Conservation (phyloP, 768 basidiomycete genomes). For the Antrodiella citrinella region DNA sequence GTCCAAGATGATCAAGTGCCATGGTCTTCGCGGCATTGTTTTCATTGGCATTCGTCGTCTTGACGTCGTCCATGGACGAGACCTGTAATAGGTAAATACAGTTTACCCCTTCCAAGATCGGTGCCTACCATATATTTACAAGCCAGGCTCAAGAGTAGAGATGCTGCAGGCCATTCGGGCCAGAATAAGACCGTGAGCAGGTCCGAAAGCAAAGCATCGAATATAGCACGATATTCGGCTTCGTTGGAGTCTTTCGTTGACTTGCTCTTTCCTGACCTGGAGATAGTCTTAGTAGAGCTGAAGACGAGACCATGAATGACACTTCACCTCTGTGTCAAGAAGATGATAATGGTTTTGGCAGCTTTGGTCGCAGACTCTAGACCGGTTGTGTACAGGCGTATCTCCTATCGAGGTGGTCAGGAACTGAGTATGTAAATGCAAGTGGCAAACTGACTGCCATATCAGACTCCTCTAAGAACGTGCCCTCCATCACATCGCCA, state of each 20-base stretch:
- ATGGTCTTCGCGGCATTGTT: slow-evolving; percentile 82
- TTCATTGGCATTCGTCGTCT: slow-evolving; percentile 55
- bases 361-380: slow-evolving; percentile 79
- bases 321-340: slow-evolving; percentile 25
- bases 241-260: slow-evolving; percentile 88
- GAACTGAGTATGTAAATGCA: background rate
- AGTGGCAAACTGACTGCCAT: slow-evolving; percentile 36
- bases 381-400: slow-evolving; percentile 60
- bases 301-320: background rate
- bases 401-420: slow-evolving; percentile 38
- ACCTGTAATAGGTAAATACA: slow-evolving; percentile 49
- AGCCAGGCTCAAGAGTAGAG: slow-evolving; percentile 69
- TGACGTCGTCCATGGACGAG: slow-evolving; percentile 74
- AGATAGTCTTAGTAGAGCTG: background rate
- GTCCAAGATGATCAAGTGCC: slow-evolving; percentile 88
- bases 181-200: slow-evolving; percentile 82
- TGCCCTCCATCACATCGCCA: slow-evolving; percentile 39
- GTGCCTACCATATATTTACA: slow-evolving; percentile 75
- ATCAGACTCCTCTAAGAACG: slow-evolving; percentile 63
- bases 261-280: slow-evolving; percentile 79
- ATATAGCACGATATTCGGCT: slow-evolving; percentile 86
- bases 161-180: slow-evolving; percentile 97
- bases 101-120: no score
- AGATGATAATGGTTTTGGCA: slow-evolving; percentile 62
- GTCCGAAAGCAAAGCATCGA: slow-evolving; percentile 87